Evolutionary conservation across 2,329 filamentous ascomycete species (phyloP), one percentile per base, ranked within the genome.

Genomic region (Calycina herbarum): DNA sequence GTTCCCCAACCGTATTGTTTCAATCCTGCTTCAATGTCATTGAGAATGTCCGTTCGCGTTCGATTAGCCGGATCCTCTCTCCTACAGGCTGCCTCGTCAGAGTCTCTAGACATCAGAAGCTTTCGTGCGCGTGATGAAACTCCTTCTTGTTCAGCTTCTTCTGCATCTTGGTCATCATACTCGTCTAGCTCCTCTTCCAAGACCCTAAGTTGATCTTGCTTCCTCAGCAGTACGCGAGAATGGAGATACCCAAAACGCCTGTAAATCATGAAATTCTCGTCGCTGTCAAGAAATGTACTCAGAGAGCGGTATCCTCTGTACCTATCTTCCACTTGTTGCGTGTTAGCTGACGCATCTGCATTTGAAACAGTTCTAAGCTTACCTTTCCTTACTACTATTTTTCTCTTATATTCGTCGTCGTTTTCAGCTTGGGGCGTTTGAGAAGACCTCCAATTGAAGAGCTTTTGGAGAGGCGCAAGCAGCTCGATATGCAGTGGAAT

Each of bases 211-310:
- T 72, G 61, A 20, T 72, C 70, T 54, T 73, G 72, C 57, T 68
- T 71, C 15, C 65, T 56, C 1, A 73, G 61, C 1, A 80, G 69
- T 0, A 81, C 59, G 0, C 80, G 73, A 0, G 78, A 70, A 57
- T 80, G 78, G 0, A 81, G 68, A 54, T 75, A 78, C 2, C 79
- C 79, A 57, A 81, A 82, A 0, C 78, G 72, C 5, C 79, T 74
- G 66, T 78, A 81, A 2, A 81, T 64, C 70, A 77, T 77, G 63
- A 80, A 81, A 31, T 75, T 73, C 6, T 79, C 76, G 64, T 79
- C 77, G 65, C 78, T 80, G 63, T 80, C 77, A 0, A 78, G 70
- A 63, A 81, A 80, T 1, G 75, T 70, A 3, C 78, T 76, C 0
- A 81, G 64, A n/a, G 70, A 73, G 1, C 78, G 78, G 64, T 79